A percentile compares a stretch with the other conserved stretches of the same genome.
These are phyloP conservation scores for Moricandia arvensis DNA, from an alignment of 345 rosid genomes.

Conservation along the genomic window DNA sequence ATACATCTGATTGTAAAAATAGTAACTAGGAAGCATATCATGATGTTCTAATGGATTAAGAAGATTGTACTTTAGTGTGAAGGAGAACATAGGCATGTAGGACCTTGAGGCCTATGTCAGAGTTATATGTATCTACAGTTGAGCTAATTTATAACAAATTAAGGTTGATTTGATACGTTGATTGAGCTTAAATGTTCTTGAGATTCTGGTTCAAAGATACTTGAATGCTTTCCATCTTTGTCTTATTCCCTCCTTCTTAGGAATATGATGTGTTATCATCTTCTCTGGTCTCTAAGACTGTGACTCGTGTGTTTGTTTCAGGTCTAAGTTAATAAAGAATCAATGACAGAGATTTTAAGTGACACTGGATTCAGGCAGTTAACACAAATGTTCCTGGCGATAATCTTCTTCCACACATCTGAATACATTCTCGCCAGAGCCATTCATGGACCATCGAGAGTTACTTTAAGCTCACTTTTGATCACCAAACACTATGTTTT, in stretches of 20 bases:
- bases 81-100: background rate
- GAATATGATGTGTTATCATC: background rate
- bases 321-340: constrained; percentile 30
- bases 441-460: constrained; percentile 54
- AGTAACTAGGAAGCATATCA: background rate
- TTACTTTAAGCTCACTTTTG: constrained; percentile 56
- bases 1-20: background rate
- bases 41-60: background rate
- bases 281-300: background rate
- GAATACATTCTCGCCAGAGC: constrained; percentile 55
- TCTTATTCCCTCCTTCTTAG: background rate
- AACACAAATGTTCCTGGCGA: constrained; percentile 48
- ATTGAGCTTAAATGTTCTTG: constrained; percentile 15
- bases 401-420: constrained; percentile 60
- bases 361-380: constrained; percentile 53
- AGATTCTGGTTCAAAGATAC: background rate
- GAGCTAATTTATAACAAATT: background rate
- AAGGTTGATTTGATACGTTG: constrained; percentile 1
- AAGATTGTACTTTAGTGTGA: constrained; percentile 1
- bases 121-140: background rate
- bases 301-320: constrained; percentile 34
- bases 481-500: constrained; percentile 55
- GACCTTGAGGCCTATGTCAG: background rate
- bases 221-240: constrained; percentile 11
- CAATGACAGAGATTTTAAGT: constrained; percentile 54